Conservation (phyloP, 306 rosid species). For the Cajanus cajan region DNA sequence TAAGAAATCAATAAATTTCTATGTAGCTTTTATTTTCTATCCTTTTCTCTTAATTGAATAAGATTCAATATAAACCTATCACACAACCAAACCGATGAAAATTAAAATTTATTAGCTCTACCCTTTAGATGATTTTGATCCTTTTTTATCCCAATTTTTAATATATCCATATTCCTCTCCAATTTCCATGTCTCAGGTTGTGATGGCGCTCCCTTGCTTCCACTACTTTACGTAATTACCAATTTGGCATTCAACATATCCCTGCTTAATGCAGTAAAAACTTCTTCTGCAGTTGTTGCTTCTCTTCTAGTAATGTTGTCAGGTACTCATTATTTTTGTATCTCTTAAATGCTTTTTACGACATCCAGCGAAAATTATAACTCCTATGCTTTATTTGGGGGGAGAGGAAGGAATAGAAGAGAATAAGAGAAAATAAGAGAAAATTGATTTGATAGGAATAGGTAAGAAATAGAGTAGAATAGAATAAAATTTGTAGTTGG, state of each 20-base stretch:
- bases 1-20: background rate
- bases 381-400: too few relatives aligned
- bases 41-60: too few relatives aligned
- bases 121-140: slow-evolving; percentile 15
- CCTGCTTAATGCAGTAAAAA: slow-evolving; percentile 64
- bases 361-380: background rate
- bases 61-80: background rate
- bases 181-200: slow-evolving; percentile 53
- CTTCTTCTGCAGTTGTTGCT: slow-evolving; percentile 78
- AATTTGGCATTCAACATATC: slow-evolving; percentile 83
- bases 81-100: background rate
- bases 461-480: too few relatives aligned
- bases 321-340: slow-evolving; percentile 40
- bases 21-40: background rate
- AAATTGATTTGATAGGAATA: too few relatives aligned
- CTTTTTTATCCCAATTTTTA: background rate
- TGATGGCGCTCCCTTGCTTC: slow-evolving; percentile 86
- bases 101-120: background rate
- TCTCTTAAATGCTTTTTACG: background rate
- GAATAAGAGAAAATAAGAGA: too few relatives aligned
- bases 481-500: too few relatives aligned
- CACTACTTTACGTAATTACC: slow-evolving; percentile 63
- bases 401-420: too few relatives aligned
- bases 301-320: slow-evolving; percentile 80
- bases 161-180: background rate